Evolutionary conservation across 208 protist species (phyloP).

Genomic region (Leishmania major): DNA sequence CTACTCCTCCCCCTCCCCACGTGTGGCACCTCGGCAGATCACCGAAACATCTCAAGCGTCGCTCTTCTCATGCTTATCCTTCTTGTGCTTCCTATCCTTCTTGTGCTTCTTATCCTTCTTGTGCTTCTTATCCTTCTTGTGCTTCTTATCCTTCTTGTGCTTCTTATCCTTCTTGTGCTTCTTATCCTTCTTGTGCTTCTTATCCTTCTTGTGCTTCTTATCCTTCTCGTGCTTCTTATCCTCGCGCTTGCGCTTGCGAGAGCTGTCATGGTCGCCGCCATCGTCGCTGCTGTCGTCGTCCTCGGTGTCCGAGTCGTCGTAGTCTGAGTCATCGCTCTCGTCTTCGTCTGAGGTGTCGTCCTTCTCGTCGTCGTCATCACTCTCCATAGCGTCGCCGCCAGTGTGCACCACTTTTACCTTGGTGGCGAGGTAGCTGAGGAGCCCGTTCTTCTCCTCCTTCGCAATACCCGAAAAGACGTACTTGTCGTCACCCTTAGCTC

Average conservation of each 20-base stretch:
- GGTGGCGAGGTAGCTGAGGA: slow-evolving; percentile 61
- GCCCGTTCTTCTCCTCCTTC: slow-evolving; percentile 63
- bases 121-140: slow-evolving; percentile 41
- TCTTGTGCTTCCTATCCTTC: neutral
- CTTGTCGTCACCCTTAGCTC: slow-evolving; percentile 47
- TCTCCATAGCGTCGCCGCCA: slow-evolving; percentile 34
- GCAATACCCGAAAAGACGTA: slow-evolving; percentile 72
- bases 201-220: slow-evolving; percentile 29
- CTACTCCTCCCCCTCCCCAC: neutral
- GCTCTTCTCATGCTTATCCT: neutral
- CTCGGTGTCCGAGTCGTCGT: slow-evolving; percentile 31
- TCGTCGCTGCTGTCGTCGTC: slow-evolving; percentile 36
- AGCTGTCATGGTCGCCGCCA: slow-evolving; percentile 27
- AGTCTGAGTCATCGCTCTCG: slow-evolving; percentile 52
- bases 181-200: slow-evolving; percentile 45
- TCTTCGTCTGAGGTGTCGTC: slow-evolving; percentile 47
- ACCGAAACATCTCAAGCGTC: neutral
- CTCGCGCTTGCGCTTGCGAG: slow-evolving; percentile 42
- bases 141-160: slow-evolving; percentile 33
- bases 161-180: slow-evolving; percentile 33
- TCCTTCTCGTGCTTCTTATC: slow-evolving; percentile 41
- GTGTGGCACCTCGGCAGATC: neutral
- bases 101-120: slow-evolving; percentile 39
- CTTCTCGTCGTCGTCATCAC: slow-evolving; percentile 58
- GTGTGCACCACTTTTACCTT: slow-evolving; percentile 58